phyloP scores from a whole-genome alignment of 352 stramenopile genomes.

The Phytophthora ramorum region DNA sequence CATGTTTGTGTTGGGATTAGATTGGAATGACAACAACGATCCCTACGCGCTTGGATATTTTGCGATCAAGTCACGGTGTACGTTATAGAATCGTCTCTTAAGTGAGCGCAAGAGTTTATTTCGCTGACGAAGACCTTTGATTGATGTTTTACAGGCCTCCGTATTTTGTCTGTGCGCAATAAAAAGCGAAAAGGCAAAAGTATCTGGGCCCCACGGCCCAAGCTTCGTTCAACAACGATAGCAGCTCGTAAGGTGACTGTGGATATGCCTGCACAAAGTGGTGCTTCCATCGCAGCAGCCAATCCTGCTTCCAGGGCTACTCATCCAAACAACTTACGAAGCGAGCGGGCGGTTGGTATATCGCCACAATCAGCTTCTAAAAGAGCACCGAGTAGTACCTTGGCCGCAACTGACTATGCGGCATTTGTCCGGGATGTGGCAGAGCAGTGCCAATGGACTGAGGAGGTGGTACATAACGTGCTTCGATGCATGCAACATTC shows the following conservation, averaged over 20 bases:
- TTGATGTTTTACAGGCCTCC: conserved; percentile 19
- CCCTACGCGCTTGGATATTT: conserved; percentile 57
- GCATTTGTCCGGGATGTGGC: conserved; percentile 50
- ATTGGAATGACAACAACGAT: conserved; percentile 64
- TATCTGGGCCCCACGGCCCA: conserved; percentile 25
- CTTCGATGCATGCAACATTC: conserved; percentile 48
- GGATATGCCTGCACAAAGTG: not conserved
- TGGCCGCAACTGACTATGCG: conserved; percentile 29
- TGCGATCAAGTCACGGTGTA: conserved; percentile 57
- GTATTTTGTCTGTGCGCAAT: conserved; percentile 21
- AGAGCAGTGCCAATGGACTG: conserved; percentile 40
- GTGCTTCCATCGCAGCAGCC: conserved; percentile 1
- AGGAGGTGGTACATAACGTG: conserved; percentile 40
- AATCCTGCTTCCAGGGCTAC: not conserved
- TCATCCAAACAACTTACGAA: not conserved
- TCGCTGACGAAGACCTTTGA: conserved; percentile 5
- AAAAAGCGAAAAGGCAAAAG: conserved; percentile 33
- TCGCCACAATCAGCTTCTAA: not conserved
- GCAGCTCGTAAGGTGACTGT: conserved; percentile 9
- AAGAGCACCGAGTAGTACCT: conserved; percentile 3
- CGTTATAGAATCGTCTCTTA: conserved; percentile 4
- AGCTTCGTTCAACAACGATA: conserved; percentile 22
- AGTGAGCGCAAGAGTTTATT: not conserved
- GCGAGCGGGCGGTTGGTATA: not conserved
- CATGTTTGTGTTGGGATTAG: conserved; percentile 28